phyloP scores from a whole-genome alignment of 768 basidiomycete genomes.

The Psilocybe sp. region DNA sequence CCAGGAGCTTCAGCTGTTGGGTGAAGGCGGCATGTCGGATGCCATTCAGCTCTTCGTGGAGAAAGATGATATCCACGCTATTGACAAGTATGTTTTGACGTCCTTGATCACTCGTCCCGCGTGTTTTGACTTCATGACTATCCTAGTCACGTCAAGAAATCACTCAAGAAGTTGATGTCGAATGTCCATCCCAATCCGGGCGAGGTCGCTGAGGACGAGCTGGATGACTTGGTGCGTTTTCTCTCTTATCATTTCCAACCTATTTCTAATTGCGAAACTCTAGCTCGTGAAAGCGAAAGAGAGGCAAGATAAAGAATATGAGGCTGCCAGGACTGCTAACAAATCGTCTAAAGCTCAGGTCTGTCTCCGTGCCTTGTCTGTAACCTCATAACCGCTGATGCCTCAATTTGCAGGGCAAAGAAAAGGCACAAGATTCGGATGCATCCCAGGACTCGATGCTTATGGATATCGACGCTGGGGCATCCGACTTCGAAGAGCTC shows the following conservation, averaged over 20 bases:
- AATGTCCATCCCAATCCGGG: conserved; percentile 62
- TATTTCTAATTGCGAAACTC: not conserved
- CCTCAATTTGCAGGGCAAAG: conserved; percentile 41
- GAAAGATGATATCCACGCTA: conserved; percentile 95
- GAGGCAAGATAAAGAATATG: conserved; percentile 64
- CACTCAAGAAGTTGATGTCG: conserved; percentile 62
- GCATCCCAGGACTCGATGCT: conserved; percentile 76
- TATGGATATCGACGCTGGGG: conserved; percentile 55
- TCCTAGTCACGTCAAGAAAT: conserved; percentile 60
- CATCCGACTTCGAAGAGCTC: conserved; percentile 51
- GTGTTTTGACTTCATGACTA: not conserved
- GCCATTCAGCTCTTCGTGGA: conserved; percentile 96
- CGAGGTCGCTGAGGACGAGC: conserved; percentile 57
- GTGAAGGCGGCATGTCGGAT: conserved; percentile 87
- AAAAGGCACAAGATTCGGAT: conserved; percentile 42
- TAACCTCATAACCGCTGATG: not conserved
- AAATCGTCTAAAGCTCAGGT: conserved; percentile 46
- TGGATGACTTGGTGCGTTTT: conserved; percentile 66
- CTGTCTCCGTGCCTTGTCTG: not conserved
- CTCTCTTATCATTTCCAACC: not conserved
- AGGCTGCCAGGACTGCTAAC: conserved; percentile 34
- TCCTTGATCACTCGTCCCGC: not conserved
- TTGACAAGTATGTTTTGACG: conserved; percentile 57
- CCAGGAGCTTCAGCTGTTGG: conserved; percentile 89
- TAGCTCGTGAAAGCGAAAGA: conserved; percentile 73